These are phyloP conservation scores for Vanderwaltozyma tropicalis DNA, from an alignment of 805 yeast genomes.

Conservation along the genomic window DNA sequence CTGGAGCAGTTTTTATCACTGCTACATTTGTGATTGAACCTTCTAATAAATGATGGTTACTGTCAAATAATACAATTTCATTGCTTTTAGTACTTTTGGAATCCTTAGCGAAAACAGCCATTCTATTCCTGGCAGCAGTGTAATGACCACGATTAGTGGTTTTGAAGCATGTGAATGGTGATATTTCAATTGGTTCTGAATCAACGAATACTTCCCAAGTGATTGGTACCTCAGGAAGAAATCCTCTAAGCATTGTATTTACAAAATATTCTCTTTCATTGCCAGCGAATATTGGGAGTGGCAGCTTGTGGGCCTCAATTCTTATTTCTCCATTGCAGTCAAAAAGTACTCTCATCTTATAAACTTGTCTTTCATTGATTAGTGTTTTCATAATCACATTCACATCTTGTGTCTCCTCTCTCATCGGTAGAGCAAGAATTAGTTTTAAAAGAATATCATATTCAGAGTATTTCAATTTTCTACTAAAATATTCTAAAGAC, in stretches of 20 bases:
- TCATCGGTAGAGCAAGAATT: background rate
- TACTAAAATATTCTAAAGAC: conserved; percentile 44
- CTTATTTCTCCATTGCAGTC: conserved; percentile 29
- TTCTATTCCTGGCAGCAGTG: conserved; percentile 46
- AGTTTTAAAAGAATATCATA: conserved; percentile 29
- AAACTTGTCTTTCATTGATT: conserved; percentile 28
- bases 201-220: conserved; percentile 59
- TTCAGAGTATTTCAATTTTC: conserved; percentile 36
- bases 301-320: conserved; percentile 29
- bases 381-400: conserved; percentile 10
- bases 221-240: conserved; percentile 18
- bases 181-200: conserved; percentile 37
- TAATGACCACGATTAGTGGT: conserved; percentile 67
- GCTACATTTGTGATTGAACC: conserved; percentile 81
- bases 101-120: conserved; percentile 25
- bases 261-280: conserved; percentile 15
- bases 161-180: conserved; percentile 80
- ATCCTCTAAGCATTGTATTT: conserved; percentile 19
- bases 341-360: conserved; percentile 40
- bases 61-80: conserved; percentile 67
- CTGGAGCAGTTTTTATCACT: conserved; percentile 20
- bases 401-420: background rate
- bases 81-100: conserved; percentile 22
- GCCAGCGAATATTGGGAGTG: conserved; percentile 13
- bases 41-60: conserved; percentile 55